These are phyloP conservation scores for Penicillium frequentans DNA, from an alignment of 2,329 filamentous ascomycete genomes.

Conservation along the genomic window DNA sequence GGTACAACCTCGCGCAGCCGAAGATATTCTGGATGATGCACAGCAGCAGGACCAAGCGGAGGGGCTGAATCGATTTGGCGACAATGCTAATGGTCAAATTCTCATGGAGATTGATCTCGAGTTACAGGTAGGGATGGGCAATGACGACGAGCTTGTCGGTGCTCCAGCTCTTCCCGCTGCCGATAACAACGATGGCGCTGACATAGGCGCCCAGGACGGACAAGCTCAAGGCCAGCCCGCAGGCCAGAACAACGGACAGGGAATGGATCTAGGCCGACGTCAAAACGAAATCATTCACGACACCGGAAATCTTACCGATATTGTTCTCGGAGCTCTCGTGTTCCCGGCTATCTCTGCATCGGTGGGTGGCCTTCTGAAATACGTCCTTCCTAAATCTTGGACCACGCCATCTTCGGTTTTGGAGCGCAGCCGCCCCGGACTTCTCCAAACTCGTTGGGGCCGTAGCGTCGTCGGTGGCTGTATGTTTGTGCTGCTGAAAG, in stretches of 20 bases:
- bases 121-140: conserved; percentile 51
- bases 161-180: conserved; percentile 26
- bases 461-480: conserved; percentile 86
- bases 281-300: conserved; percentile 54
- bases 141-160: conserved; percentile 41
- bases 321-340: conserved; percentile 68
- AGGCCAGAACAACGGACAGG: conserved; percentile 24
- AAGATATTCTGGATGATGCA: conserved; percentile 35
- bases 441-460: conserved; percentile 85
- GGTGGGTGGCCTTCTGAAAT: conserved; percentile 72
- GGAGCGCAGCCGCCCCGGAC: conserved; percentile 54
- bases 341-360: conserved; percentile 79
- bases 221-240: conserved; percentile 23
- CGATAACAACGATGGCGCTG: conserved; percentile 21
- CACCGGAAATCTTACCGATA: conserved; percentile 57
- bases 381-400: conserved; percentile 68
- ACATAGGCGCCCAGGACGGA: conserved; percentile 28
- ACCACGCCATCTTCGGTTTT: conserved; percentile 48
- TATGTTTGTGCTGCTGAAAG: conserved; percentile 81
- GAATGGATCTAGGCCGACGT: conserved; percentile 36
- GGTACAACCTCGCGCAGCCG: conserved; percentile 58
- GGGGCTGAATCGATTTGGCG: conserved; percentile 25
- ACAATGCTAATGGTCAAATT: conserved; percentile 41
- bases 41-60: conserved; percentile 36
- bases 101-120: conserved; percentile 53